Evolutionary conservation across 805 yeast genomes (phyloP), one percentile per base, ranked within the genome.

Genomic region (Schizosaccharomyces osmophilus): DNA sequence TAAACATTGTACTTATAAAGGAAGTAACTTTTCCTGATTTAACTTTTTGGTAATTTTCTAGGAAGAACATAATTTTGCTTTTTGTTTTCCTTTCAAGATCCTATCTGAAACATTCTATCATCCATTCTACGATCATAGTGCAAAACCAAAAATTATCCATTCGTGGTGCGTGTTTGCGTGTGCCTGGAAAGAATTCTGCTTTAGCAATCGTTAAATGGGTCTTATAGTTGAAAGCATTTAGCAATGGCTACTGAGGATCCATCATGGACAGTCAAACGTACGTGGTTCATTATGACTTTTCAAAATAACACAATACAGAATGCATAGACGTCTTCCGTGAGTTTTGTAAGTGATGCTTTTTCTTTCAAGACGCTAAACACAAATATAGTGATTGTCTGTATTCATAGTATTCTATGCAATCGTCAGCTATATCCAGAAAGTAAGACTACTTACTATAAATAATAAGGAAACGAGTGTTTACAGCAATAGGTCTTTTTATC

Each of bases 321-420:
- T 51, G 57, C 32, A 51, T 29, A 1, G 39, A 51, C 8, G n/a
- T 24, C 19, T 51, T 51, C 22, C 31, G 57, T 8, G 57, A 24
- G 26, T 51, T 51, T 51, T 24, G 57, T 51, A 51, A 24, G 57
- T 24, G 57, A n/a, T 15, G 4, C 22, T 19, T 2, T 22, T 9
- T 24, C 24, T n/a, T 24, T 17, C 3, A 2, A n/a, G 11, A 11
- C 22, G 1, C 51, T 45, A 11, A 45, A 2, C 26, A 45, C 4
- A 4, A 4, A 19, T 13, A 19, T 19, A 57, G 43, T 82, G 13
- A 70, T 73, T 2, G 78, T 77, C 0, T 75, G 78, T 71, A 67
- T 79, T 9, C 83, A 82, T 63, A 79, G 79, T 54, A 73, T 83
- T 0, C 69, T 83, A 59, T 82, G 78, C 67, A 70, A 77, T 60